Evolutionary conservation across 2,329 filamentous ascomycete genomes (phyloP).

Genomic region (Rutstroemia sp.): DNA sequence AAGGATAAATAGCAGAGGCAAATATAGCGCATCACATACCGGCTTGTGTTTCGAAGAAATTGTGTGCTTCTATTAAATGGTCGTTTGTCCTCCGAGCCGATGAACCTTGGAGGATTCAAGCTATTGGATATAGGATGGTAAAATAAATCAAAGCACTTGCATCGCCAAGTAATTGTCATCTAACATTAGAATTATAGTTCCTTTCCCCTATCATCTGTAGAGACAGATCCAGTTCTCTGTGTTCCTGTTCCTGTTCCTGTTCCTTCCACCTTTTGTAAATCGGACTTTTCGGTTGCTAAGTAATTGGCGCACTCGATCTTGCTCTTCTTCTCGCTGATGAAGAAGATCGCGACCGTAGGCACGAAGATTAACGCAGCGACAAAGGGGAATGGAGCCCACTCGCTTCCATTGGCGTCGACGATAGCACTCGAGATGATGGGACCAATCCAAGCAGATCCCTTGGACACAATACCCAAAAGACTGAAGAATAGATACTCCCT

Average conservation of each 20-base stretch:
- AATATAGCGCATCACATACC: too few relatives aligned
- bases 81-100: too few relatives aligned
- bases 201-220: neutral
- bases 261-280: constrained; percentile 18
- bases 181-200: neutral
- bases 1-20: too few relatives aligned
- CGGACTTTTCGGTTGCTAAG: constrained; percentile 19
- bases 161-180: neutral
- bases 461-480: constrained; percentile 27
- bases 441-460: constrained; percentile 28
- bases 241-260: neutral
- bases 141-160: too few relatives aligned
- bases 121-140: too few relatives aligned
- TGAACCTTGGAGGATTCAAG: too few relatives aligned
- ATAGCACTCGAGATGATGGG: constrained; percentile 28
- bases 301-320: constrained; percentile 26
- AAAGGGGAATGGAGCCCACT: constrained; percentile 26
- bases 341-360: constrained; percentile 26
- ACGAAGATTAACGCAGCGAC: constrained; percentile 25
- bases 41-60: too few relatives aligned
- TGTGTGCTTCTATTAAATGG: too few relatives aligned
- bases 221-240: neutral
- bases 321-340: constrained; percentile 26
- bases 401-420: constrained; percentile 24
- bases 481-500: constrained; percentile 29